These are phyloP conservation scores for Gyromitra esculenta DNA, from an alignment of 2,329 filamentous ascomycete species.

Conservation along the genomic window DNA sequence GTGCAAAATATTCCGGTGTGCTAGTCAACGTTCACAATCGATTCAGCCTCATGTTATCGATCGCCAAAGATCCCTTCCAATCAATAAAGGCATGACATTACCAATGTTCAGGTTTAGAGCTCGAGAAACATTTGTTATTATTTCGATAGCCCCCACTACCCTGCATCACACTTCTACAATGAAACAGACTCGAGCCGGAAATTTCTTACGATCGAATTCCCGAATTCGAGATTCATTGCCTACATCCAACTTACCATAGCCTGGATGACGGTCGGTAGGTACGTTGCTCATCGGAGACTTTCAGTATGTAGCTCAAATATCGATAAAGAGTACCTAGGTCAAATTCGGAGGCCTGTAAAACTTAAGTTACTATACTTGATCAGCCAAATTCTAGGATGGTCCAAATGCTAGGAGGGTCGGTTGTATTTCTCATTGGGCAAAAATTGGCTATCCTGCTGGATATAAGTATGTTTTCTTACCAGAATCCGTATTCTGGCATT, in stretches of 20 bases:
- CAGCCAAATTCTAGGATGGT: too few species aligned
- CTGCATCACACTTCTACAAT: not conserved
- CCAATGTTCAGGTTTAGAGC: not conserved
- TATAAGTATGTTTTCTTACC: too few species aligned
- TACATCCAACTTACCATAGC: not conserved
- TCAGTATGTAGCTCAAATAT: not conserved
- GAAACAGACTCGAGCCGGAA: not conserved
- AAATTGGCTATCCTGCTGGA: too few species aligned
- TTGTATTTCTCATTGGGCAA: too few species aligned
- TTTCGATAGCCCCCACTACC: not conserved
- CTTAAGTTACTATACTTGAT: too few species aligned
- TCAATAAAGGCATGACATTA: not conserved
- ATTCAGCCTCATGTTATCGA: not conserved
- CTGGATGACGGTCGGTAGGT: conserved; percentile 14
- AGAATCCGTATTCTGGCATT: too few species aligned
- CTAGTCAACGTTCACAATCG: not conserved
- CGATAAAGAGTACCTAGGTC: not conserved
- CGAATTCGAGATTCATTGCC: not conserved
- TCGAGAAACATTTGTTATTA: not conserved
- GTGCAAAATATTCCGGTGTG: not conserved
- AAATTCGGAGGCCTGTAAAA: not conserved
- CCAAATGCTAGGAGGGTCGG: too few species aligned
- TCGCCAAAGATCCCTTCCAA: not conserved
- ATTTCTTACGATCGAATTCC: conserved; percentile 2
- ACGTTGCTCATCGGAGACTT: not conserved